Conservation (phyloP, 176 grass and related monocot genomes). For the Phyllostachys edulis region DNA sequence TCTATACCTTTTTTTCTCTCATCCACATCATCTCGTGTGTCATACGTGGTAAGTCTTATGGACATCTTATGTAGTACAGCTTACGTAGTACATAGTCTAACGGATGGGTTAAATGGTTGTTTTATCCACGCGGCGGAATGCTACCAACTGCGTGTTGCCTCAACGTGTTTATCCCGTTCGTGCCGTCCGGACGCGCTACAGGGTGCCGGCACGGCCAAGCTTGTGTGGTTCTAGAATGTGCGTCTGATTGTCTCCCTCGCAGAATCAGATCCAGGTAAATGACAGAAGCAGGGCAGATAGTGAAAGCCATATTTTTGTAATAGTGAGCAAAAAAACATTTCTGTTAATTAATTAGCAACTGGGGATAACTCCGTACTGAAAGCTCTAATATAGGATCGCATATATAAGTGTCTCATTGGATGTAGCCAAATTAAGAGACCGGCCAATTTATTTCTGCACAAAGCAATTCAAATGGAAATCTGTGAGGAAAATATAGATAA, state of each 20-base stretch:
- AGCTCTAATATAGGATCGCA: too few relatives aligned
- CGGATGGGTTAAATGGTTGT: neutral
- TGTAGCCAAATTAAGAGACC: too few relatives aligned
- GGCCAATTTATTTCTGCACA: neutral
- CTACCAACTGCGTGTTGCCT: neutral
- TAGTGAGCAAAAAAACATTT: neutral
- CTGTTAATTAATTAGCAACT: too few relatives aligned
- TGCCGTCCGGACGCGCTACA: neutral
- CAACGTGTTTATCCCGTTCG: constrained; percentile 7
- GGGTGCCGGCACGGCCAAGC: neutral
- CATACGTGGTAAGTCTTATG: too few relatives aligned
- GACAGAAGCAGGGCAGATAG: neutral
- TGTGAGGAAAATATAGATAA: neutral
- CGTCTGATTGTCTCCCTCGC: neutral
- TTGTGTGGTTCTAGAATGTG: neutral
- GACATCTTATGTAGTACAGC: too few relatives aligned
- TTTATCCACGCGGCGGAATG: neutral
- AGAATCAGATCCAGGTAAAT: neutral
- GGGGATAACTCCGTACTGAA: too few relatives aligned
- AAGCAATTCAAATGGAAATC: neutral
- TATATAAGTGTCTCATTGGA: too few relatives aligned
- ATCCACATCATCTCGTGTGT: too few relatives aligned
- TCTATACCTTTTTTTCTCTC: too few relatives aligned
- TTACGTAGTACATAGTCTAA: neutral
- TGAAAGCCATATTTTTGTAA: neutral